Conservation (phyloP, 306 rosid species). For the Vicia sativa region DNA sequence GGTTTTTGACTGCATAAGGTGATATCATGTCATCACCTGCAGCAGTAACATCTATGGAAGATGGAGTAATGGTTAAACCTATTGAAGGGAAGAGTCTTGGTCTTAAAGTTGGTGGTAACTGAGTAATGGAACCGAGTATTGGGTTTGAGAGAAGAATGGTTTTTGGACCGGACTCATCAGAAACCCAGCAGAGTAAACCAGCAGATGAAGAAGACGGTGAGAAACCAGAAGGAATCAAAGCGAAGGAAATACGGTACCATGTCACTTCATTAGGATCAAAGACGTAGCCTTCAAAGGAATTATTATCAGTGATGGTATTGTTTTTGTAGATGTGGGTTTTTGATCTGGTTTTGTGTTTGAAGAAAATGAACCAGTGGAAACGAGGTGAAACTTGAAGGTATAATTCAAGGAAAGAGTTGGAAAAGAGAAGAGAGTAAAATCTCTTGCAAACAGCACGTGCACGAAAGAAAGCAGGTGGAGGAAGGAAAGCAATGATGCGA, state of each 20-base stretch:
- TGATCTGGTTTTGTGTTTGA: conserved; percentile 57
- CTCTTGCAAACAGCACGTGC: conserved; percentile 89
- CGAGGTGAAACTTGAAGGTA: conserved; percentile 67
- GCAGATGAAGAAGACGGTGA: conserved; percentile 79
- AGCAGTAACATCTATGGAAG: conserved; percentile 67
- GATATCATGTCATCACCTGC: conserved; percentile 97
- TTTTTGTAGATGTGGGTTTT: conserved; percentile 55
- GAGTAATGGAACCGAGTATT: conserved; percentile 69
- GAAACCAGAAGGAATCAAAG: conserved; percentile 69
- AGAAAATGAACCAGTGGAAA: conserved; percentile 84
- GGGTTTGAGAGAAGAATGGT: conserved; percentile 79
- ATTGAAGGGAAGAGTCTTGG: conserved; percentile 88
- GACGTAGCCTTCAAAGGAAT: conserved; percentile 63
- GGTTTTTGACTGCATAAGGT: conserved; percentile 84
- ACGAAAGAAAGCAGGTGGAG: conserved; percentile 87
- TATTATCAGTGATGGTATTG: conserved; percentile 9
- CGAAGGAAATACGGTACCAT: conserved; percentile 73
- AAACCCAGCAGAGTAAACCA: conserved; percentile 74
- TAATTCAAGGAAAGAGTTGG: conserved; percentile 65
- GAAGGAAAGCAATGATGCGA: conserved; percentile 74
- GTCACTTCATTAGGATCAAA: conserved; percentile 75
- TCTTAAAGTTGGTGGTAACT: conserved; percentile 67
- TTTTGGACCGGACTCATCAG: conserved; percentile 83
- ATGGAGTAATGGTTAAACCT: conserved; percentile 64
- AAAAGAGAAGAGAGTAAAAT: conserved; percentile 78